Evolutionary conservation across 1,284 basidiomycete species (phyloP), one percentile per base, ranked within the genome.

Genomic region (Tilletia walkeri): DNA sequence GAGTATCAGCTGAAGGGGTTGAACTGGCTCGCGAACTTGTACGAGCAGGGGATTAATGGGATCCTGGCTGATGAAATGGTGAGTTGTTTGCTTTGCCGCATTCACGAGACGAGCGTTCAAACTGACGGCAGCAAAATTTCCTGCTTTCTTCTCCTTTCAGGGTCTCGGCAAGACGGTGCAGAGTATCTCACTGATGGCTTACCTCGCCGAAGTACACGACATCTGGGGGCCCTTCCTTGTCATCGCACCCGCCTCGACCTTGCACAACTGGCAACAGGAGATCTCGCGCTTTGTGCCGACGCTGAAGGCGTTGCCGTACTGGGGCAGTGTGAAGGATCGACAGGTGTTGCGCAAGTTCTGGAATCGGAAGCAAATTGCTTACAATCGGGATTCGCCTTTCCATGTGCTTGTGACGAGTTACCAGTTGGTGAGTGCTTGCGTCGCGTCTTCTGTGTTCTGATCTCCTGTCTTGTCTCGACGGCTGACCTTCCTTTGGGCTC

Each of bases 221-320:
- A 96, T 99, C 73, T 99, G 96, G 96, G 96, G 96, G 0, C 96
- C 96, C 18, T 99, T 99, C 87, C 88, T 99, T n/a, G 95, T 99
- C 70, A 96, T 99, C 66, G 94, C 96, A 1, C 96, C 96, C 0
- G 92, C 95, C 0, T 98, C 95, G 4, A 99, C 96, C 0, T 86
- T 99, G 75, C 96, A 99, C 85, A 99, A 99, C 82, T 99, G 96
- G 96, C 95, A 99, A 84, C 96, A 99, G 83, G 96, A 99, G 85
- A 89, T 99, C 71, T 92, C 93, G 38, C 90, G 93, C 39, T 99
- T 99, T 84, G 94, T 97, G 3, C 96, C 96, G 34, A 88, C 88
- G 61, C 88, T 99, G 74, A 99, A 98, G 85, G 93, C 94, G 1
- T 84, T 99, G 49, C 96, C 96, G 0, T 99, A 99, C 84, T 99